Percentiles rank a stretch among this genome's conserved stretches.
These are phyloP conservation scores for Cucumis hystrix DNA, from an alignment of 306 rosid species.

Conservation along the genomic window DNA sequence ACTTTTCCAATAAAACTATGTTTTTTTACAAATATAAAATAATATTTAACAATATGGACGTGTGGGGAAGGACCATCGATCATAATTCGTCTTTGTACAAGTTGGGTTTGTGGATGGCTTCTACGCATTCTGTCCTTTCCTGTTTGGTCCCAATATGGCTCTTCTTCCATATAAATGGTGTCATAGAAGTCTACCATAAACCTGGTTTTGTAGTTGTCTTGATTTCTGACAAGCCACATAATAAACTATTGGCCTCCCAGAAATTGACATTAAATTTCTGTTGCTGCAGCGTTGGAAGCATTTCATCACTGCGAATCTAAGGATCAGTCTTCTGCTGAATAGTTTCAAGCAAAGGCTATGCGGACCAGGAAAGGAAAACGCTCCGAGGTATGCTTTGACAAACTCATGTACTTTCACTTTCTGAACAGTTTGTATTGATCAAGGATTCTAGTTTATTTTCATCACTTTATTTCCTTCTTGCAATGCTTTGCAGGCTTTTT, in stretches of 20 bases:
- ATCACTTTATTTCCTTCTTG: slow-evolving; percentile 11
- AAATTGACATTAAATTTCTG: slow-evolving; percentile 17
- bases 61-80: slow-evolving; percentile 40
- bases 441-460: neutral
- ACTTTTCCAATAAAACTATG: neutral
- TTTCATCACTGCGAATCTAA: slow-evolving; percentile 18
- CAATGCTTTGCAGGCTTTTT: slow-evolving; percentile 53
- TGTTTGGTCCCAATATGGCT: slow-evolving; percentile 24
- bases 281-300: slow-evolving; percentile 33
- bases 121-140: slow-evolving; percentile 36
- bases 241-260: neutral
- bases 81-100: slow-evolving; percentile 30
- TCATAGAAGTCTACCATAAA: slow-evolving; percentile 11
- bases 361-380: slow-evolving; percentile 54
- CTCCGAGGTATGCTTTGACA: slow-evolving; percentile 46
- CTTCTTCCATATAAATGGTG: slow-evolving; percentile 17
- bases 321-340: slow-evolving; percentile 1
- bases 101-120: slow-evolving; percentile 51
- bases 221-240: slow-evolving; percentile 5
- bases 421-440: neutral
- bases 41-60: slow-evolving; percentile 19
- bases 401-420: neutral
- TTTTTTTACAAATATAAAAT: slow-evolving; percentile 5
- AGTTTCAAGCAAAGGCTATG: slow-evolving; percentile 37
- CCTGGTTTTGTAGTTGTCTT: slow-evolving; percentile 11